phyloP scores from a whole-genome alignment of 345 rosid species.

The Raphanus sativus region DNA sequence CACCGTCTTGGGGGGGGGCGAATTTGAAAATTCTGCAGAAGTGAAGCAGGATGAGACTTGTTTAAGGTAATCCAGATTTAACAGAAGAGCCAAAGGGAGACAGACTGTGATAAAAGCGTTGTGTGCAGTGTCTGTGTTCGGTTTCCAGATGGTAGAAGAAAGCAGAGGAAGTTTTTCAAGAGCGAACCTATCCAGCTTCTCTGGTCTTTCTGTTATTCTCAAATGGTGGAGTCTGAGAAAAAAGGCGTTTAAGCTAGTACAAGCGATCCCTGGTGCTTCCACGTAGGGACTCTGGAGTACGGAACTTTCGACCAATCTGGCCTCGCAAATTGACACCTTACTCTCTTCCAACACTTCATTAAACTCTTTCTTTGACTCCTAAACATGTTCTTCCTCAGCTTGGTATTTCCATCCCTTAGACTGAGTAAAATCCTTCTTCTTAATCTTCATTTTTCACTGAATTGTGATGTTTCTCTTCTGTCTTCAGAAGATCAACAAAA shows the following conservation, averaged over 20 bases:
- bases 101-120: slow-evolving; percentile 45
- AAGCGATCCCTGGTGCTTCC: slow-evolving; percentile 79
- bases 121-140: slow-evolving; percentile 80
- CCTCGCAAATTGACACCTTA: slow-evolving; percentile 38
- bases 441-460: no score
- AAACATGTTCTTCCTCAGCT: no score
- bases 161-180: slow-evolving; percentile 46
- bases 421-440: no score
- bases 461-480: no score
- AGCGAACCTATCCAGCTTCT: slow-evolving; percentile 24
- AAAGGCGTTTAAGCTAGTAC: slow-evolving; percentile 61
- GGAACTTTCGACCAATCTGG: slow-evolving; percentile 62
- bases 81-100: slow-evolving; percentile 50
- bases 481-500: no score
- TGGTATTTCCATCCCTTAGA: no score
- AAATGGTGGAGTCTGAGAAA: not conserved
- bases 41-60: slow-evolving; percentile 1
- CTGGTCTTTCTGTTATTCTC: not conserved
- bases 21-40: not conserved
- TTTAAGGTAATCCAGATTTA: slow-evolving; percentile 53
- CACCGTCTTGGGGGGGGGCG: not conserved
- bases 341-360: no score
- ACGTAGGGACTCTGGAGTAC: slow-evolving; percentile 56
- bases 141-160: slow-evolving; percentile 80
- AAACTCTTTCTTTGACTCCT: no score